Conservation (phyloP, 2,329 filamentous ascomycete species). For the Allantophomopsis lycopodina region DNA sequence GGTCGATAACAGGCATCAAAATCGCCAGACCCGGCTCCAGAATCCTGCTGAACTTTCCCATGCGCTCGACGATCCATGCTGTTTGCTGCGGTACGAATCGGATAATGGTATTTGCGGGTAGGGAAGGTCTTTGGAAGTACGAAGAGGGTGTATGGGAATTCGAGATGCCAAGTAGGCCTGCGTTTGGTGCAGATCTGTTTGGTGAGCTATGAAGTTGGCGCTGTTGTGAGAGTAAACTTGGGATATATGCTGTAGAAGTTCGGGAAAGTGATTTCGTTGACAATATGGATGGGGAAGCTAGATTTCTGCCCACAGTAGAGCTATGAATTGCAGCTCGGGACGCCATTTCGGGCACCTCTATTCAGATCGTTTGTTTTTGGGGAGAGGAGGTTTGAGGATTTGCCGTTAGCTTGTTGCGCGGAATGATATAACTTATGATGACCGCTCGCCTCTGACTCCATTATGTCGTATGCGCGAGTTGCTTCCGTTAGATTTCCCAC, state of each 20-base stretch:
- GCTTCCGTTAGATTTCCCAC: no score
- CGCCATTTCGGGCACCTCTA: no score
- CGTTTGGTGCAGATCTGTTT: conserved; percentile 12
- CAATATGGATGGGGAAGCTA: conserved; percentile 4
- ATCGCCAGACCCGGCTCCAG: conserved; percentile 84
- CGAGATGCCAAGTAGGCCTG: conserved; percentile 13
- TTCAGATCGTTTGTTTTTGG: no score
- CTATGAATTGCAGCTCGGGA: background rate
- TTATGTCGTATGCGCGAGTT: no score
- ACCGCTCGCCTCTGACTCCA: no score
- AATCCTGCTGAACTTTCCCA: conserved; percentile 95
- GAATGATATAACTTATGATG: no score
- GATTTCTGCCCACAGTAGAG: conserved; percentile 4
- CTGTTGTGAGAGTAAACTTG: no score
- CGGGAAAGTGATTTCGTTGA: no score
- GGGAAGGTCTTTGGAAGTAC: conserved; percentile 64
- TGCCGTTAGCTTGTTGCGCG: no score
- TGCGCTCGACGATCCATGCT: conserved; percentile 98
- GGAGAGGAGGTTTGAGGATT: no score
- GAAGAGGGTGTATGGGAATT: conserved; percentile 39
- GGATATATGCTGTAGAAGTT: no score
- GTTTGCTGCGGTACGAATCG: conserved; percentile 99
- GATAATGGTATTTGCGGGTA: conserved; percentile 88
- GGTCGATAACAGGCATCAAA: conserved; percentile 79
- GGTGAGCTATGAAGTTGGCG: conserved; percentile 10